Evolutionary conservation across 371 early-diverging fungal species (phyloP), one percentile per base, ranked within the genome.

Genomic region (Zancudomyces culisetae): DNA sequence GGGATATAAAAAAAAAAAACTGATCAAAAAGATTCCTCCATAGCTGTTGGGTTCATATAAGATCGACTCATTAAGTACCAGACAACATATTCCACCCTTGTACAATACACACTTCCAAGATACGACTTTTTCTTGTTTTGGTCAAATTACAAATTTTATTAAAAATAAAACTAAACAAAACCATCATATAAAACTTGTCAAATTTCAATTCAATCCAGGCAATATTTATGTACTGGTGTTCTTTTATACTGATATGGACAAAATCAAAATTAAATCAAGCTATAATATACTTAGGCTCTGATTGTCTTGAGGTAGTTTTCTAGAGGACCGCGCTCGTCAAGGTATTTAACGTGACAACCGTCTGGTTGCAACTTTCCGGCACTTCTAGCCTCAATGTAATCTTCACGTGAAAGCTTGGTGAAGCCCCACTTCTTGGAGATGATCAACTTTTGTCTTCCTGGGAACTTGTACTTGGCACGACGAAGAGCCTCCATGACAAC

Each of bases 371-470:
- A 75, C 60, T 64, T 70, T 55, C 89, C 90, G 45, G 75, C 78
- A 59, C 76, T 72, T 56, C 93, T 83, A 48, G 74, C 78, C 51
- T 70, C 82, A 55, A 86, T 74, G 68, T 90, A 87, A 61, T 98
- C 94, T 61, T 87, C 94, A 60, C 91, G 90, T 42, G 81, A 69
- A 55, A 98, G 75, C 72, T 90, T 87, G 78, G 99, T 99, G 85
- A 99, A 99, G 63, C 99, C 99, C 95, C 95, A 96, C 80, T 96
- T 98, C 80, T 94, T 89, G 75, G 96, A 94, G 67, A 97, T 76
- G 60, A 94, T 80, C 66, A 99, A 92, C 84, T 91, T 88, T 71
- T 99, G 98, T 64, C 94, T 90, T 64, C 99, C 99, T 54, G 99
- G 95, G 80, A 98, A 98, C 87, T 99, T 99, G 89, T 98, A 95